Evolutionary conservation across 768 basidiomycete species (phyloP).

Genomic region (Xerocomellus chrysenteron): DNA sequence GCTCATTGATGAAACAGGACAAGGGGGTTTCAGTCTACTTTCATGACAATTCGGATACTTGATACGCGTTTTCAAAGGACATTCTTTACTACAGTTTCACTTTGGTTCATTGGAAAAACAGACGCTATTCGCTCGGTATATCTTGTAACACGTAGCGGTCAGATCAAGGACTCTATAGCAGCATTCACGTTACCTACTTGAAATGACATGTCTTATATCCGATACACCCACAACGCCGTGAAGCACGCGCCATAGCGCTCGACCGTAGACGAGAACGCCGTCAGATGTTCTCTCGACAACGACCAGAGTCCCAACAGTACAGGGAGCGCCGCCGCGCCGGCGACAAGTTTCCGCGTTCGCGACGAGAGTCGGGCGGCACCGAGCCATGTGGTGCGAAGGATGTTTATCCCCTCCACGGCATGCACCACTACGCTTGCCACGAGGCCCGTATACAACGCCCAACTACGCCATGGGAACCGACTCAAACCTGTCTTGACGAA

Average conservation of each 20-base stretch:
- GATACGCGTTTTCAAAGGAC: neutral
- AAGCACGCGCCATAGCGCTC: constrained; percentile 54
- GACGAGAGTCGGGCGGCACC: constrained; percentile 15
- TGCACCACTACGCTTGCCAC: constrained; percentile 58
- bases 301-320: constrained; percentile 55
- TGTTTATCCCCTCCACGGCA: constrained; percentile 54
- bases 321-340: constrained; percentile 44
- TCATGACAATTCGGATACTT: neutral
- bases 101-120: neutral
- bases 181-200: neutral
- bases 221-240: constrained; percentile 45
- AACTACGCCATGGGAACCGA: constrained; percentile 60
- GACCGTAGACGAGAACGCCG: constrained; percentile 50
- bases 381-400: constrained; percentile 52
- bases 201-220: constrained; percentile 31
- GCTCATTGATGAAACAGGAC: constrained; percentile 2
- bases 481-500: constrained; percentile 74
- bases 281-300: constrained; percentile 56
- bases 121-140: neutral
- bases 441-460: constrained; percentile 62
- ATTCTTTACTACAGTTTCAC: neutral
- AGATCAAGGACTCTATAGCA: neutral
- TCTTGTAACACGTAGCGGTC: neutral
- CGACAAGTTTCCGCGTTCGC: constrained; percentile 28
- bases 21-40: no score